Evolutionary conservation across 1,284 basidiomycete species (phyloP).

Genomic region (Hypsizygus ulmarius): DNA sequence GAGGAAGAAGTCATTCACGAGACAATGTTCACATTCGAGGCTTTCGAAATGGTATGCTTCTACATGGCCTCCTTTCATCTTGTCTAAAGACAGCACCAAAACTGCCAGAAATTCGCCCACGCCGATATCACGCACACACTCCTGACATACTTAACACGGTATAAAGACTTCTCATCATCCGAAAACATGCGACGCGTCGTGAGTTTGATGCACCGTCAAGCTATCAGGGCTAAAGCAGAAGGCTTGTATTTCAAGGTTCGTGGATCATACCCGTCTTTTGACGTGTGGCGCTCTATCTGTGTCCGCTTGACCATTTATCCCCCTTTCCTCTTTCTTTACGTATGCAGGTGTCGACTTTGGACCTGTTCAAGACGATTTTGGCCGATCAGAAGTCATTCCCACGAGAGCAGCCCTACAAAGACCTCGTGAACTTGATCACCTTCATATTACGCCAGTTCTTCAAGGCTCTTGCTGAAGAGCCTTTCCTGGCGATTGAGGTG

Average conservation of each 20-base stretch:
- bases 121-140: slow-evolving; percentile 82
- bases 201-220: slow-evolving; percentile 84
- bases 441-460: slow-evolving; percentile 90
- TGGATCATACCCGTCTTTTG: slow-evolving; percentile 16
- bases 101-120: slow-evolving; percentile 74
- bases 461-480: slow-evolving; percentile 78
- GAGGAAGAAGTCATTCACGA: slow-evolving; percentile 71
- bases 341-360: slow-evolving; percentile 77
- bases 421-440: slow-evolving; percentile 79
- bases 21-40: slow-evolving; percentile 86
- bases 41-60: slow-evolving; percentile 76
- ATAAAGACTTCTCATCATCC: slow-evolving; percentile 74
- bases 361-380: slow-evolving; percentile 82
- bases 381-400: slow-evolving; percentile 76
- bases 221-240: slow-evolving; percentile 85
- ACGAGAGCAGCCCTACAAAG: slow-evolving; percentile 75
- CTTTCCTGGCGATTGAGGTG: slow-evolving; percentile 84
- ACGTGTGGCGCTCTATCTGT: slow-evolving; percentile 18
- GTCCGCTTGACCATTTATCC: slow-evolving; percentile 13
- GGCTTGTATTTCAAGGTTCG: slow-evolving; percentile 89
- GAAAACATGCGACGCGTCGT: slow-evolving; percentile 88
- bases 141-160: slow-evolving; percentile 76
- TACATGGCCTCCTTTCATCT: slow-evolving; percentile 1
- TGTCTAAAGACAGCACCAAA: slow-evolving; percentile 4
- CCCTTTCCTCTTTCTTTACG: slow-evolving; percentile 17